A percentile compares a stretch with the other conserved stretches of the same genome.
Conservation (phyloP, 2,329 filamentous ascomycete species). For the Colletotrichum sp. region DNA sequence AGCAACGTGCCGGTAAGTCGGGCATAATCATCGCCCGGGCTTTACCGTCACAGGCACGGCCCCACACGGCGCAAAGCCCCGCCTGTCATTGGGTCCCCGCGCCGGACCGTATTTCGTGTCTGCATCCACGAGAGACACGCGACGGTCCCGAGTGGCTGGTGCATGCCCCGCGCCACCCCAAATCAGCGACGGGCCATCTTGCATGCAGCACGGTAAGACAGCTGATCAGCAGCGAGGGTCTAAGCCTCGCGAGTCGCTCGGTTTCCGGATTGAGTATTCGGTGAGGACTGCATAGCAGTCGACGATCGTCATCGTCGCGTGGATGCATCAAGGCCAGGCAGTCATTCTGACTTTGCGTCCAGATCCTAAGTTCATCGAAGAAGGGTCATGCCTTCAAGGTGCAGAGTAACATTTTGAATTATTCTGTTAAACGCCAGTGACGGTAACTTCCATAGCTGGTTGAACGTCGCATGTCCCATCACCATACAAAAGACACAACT, state of each 20-base stretch:
- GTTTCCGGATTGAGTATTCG: neutral
- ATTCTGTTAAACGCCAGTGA: too few relatives aligned
- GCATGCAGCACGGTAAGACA: neutral
- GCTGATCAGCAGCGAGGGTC: neutral
- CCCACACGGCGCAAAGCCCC: conserved; percentile 2
- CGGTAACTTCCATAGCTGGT: neutral
- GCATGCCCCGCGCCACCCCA: neutral
- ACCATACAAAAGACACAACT: too few relatives aligned
- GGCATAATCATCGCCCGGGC: neutral
- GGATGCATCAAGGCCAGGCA: neutral
- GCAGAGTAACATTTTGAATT: too few relatives aligned
- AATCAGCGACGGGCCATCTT: neutral
- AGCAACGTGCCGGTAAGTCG: neutral
- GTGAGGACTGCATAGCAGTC: neutral
- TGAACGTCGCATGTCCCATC: too few relatives aligned
- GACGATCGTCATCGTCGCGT: neutral
- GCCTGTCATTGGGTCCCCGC: neutral
- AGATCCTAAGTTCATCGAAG: neutral
- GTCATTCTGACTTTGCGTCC: neutral
- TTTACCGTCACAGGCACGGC: neutral
- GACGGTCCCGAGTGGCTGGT: neutral
- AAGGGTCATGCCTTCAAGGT: too few relatives aligned
- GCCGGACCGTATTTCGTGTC: conserved; percentile 18
- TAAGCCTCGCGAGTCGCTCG: neutral
- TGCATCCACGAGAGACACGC: conserved; percentile 5